phyloP scores from a whole-genome alignment of 768 basidiomycete genomes.

The Strobilomyces confusus region DNA sequence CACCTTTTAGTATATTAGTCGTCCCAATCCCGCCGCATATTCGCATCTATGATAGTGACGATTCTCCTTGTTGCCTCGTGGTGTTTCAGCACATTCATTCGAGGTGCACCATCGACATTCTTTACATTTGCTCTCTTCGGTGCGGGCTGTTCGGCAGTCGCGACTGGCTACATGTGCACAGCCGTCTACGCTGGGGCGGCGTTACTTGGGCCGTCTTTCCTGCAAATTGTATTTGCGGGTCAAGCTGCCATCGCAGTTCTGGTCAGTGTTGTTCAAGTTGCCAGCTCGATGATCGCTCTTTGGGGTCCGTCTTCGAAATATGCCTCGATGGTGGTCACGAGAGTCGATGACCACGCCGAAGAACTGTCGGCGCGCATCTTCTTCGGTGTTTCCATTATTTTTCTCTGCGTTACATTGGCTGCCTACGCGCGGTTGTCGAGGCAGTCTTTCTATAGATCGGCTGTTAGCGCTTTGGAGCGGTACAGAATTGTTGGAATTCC shows the following conservation, averaged over 20 bases:
- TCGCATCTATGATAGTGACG: neutral
- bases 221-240: neutral
- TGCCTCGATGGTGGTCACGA: neutral
- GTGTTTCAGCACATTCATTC: neutral
- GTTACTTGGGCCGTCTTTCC: neutral
- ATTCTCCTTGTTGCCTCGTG: neutral
- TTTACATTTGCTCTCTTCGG: neutral
- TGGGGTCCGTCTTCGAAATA: neutral
- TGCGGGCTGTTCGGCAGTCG: neutral
- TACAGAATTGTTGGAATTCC: neutral
- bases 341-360: neutral
- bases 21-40: neutral
- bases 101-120: neutral
- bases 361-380: neutral
- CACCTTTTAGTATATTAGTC: neutral
- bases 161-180: neutral
- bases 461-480: neutral
- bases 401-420: neutral
- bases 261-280: neutral
- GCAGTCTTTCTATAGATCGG: neutral
- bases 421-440: neutral
- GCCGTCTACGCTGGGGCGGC: neutral
- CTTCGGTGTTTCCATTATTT: neutral
- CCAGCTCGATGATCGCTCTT: neutral
- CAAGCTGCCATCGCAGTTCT: neutral